phyloP scores from a whole-genome alignment of 2,329 filamentous ascomycete species.

The Dactylellina cionopaga region DNA sequence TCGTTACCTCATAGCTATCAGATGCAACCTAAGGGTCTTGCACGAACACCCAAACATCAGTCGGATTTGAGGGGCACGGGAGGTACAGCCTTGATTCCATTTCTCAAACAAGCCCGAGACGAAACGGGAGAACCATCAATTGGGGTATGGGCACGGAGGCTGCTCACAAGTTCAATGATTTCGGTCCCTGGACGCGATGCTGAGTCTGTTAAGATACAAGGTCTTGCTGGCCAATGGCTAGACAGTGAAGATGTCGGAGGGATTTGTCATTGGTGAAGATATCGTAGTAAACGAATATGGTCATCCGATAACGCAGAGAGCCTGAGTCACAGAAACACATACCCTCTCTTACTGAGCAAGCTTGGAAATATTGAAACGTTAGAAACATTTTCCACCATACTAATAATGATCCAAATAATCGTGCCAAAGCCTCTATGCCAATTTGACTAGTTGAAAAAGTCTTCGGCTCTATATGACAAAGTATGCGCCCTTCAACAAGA shows the following conservation, averaged over 20 bases:
- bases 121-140: slow-evolving; percentile 95
- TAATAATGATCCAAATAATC: slow-evolving; percentile 8
- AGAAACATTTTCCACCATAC: slow-evolving; percentile 7
- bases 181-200: slow-evolving; percentile 17
- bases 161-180: slow-evolving; percentile 66
- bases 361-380: too few relatives aligned
- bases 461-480: neutral
- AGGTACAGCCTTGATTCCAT: slow-evolving; percentile 91
- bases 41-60: slow-evolving; percentile 16
- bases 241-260: slow-evolving; percentile 55
- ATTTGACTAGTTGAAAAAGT: too few relatives aligned
- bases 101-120: slow-evolving; percentile 94
- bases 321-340: neutral
- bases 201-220: slow-evolving; percentile 38
- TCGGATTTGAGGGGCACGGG: slow-evolving; percentile 82
- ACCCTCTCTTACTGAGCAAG: too few relatives aligned
- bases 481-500: neutral
- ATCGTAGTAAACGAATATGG: too few relatives aligned
- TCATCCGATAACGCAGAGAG: too few relatives aligned
- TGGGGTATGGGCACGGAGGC: slow-evolving; percentile 70
- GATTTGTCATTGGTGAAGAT: slow-evolving; percentile 55
- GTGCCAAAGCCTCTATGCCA: neutral
- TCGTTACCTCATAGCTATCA: slow-evolving; percentile 58
- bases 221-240: slow-evolving; percentile 52
- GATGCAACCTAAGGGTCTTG: slow-evolving; percentile 56